These are phyloP conservation scores for Erucastrum elatum DNA, from an alignment of 345 rosid genomes.

Conservation along the genomic window DNA sequence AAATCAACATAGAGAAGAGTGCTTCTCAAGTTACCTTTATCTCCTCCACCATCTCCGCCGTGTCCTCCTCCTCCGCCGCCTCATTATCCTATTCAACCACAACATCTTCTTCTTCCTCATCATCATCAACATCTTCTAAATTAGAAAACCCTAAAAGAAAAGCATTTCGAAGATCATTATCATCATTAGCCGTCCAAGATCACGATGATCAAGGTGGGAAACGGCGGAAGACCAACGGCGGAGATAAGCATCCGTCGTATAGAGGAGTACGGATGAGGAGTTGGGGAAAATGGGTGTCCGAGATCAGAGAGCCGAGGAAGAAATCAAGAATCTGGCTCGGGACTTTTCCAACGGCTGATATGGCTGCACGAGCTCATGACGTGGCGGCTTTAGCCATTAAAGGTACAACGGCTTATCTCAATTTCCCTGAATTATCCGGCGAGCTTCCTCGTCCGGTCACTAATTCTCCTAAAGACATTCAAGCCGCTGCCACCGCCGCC, in stretches of 20 bases:
- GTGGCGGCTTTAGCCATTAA: constrained; percentile 77
- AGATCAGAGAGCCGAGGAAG: constrained; percentile 73
- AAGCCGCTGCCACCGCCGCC: constrained; percentile 61
- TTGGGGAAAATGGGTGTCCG: constrained; percentile 95
- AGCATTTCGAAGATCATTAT: constrained; percentile 5
- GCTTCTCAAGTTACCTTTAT: constrained; percentile 37
- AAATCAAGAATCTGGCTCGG: constrained; percentile 90
- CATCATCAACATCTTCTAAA: constrained; percentile 29
- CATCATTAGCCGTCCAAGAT: constrained; percentile 34
- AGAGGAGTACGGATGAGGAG: constrained; percentile 77
- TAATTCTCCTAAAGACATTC: constrained; percentile 60
- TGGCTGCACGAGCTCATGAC: constrained; percentile 90
- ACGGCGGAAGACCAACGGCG: constrained; percentile 33
- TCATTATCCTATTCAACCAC: constrained; percentile 36
- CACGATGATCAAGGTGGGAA: constrained; percentile 31
- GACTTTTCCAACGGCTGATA: constrained; percentile 69
- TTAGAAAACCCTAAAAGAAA: constrained; percentile 17
- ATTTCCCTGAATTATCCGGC: constrained; percentile 54
- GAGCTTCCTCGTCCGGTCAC: constrained; percentile 58
- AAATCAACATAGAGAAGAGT: constrained; percentile 49
- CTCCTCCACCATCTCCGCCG: neutral
- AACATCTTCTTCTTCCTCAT: constrained; percentile 24
- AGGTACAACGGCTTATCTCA: constrained; percentile 61
- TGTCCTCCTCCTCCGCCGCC: constrained; percentile 11
- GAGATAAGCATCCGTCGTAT: constrained; percentile 51